Conservation (phyloP, 176 grass and related monocot genomes). For the Poa pratensis region DNA sequence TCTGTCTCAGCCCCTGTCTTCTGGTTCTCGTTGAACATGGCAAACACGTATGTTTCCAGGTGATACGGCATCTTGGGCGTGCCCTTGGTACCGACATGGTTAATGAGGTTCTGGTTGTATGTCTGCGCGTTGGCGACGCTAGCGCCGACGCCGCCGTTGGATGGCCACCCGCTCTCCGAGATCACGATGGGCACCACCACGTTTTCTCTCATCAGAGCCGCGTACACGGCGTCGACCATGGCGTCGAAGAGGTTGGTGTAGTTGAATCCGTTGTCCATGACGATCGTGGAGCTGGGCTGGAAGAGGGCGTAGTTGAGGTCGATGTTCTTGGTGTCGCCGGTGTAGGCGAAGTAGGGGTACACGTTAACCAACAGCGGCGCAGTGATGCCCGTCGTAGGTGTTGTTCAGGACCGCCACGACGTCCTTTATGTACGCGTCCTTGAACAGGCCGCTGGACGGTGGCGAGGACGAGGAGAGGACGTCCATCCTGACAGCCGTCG, state of each 20-base stretch:
- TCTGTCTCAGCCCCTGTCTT: background rate
- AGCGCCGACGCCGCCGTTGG: constrained; percentile 60
- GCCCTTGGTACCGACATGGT: constrained; percentile 32
- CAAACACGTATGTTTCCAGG: constrained; percentile 52
- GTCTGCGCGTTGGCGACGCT: constrained; percentile 45
- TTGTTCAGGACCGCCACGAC: constrained; percentile 20
- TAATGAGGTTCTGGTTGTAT: constrained; percentile 56
- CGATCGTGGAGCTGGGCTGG: background rate
- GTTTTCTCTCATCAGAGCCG: background rate
- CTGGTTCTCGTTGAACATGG: constrained; percentile 61
- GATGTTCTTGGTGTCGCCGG: background rate
- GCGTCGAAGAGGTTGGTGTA: constrained; percentile 67
- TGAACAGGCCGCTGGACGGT: constrained; percentile 30
- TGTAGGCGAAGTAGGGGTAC: constrained; percentile 53
- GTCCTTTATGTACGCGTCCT: background rate
- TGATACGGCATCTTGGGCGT: constrained; percentile 30
- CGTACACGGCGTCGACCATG: constrained; percentile 44
- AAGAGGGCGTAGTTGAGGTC: constrained; percentile 35
- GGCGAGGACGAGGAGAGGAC: constrained; percentile 21
- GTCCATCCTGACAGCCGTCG: background rate
- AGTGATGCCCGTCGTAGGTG: background rate
- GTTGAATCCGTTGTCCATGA: background rate
- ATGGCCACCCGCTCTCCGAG: constrained; percentile 94
- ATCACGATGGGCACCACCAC: constrained; percentile 53
- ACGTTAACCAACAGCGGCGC: constrained; percentile 51